phyloP scores from a whole-genome alignment of 2,329 filamentous ascomycete genomes.

The Coniochaeta sp. region DNA sequence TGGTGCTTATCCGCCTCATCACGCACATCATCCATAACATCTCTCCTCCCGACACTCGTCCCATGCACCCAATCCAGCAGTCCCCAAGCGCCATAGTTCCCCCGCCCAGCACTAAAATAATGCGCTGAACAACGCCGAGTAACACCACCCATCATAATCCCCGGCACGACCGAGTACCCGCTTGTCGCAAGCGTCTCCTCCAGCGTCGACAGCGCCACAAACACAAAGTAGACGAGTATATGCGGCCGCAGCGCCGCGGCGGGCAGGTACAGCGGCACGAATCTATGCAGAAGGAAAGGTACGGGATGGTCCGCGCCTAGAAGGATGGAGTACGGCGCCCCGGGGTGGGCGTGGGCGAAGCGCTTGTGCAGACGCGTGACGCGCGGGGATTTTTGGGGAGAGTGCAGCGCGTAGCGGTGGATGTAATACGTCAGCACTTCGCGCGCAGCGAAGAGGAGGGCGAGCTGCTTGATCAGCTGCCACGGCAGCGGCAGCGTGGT shows the following conservation, averaged over 20 bases:
- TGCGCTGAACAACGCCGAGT: slow-evolving; percentile 19
- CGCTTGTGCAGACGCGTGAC: slow-evolving; percentile 34
- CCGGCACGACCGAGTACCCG: slow-evolving; percentile 56
- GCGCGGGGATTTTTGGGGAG: slow-evolving; percentile 12
- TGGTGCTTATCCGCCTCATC: slow-evolving; percentile 49
- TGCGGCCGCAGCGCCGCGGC: slow-evolving; percentile 58
- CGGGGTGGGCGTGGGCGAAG: slow-evolving; percentile 44
- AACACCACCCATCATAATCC: slow-evolving; percentile 46
- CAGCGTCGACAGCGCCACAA: slow-evolving; percentile 54
- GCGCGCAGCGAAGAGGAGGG: slow-evolving; percentile 34
- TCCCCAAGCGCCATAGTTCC: slow-evolving; percentile 57
- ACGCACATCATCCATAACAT: slow-evolving; percentile 46
- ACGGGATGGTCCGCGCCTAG: slow-evolving; percentile 64
- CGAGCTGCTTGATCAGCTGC: slow-evolving; percentile 43
- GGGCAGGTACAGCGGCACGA: slow-evolving; percentile 60
- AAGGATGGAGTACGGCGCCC: slow-evolving; percentile 54
- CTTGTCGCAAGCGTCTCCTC: slow-evolving; percentile 63
- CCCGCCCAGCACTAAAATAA: slow-evolving; percentile 33
- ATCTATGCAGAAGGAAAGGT: slow-evolving; percentile 54
- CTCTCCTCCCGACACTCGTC: slow-evolving; percentile 43
- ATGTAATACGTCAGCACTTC: slow-evolving; percentile 65
- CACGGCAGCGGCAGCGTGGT: slow-evolving; percentile 45
- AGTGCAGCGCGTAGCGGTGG: slow-evolving; percentile 67
- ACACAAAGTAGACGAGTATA: slow-evolving; percentile 63
- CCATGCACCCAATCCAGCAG: slow-evolving; percentile 55